phyloP scores from a whole-genome alignment of 1,284 basidiomycete genomes.

The Rhizoctonia solani region DNA sequence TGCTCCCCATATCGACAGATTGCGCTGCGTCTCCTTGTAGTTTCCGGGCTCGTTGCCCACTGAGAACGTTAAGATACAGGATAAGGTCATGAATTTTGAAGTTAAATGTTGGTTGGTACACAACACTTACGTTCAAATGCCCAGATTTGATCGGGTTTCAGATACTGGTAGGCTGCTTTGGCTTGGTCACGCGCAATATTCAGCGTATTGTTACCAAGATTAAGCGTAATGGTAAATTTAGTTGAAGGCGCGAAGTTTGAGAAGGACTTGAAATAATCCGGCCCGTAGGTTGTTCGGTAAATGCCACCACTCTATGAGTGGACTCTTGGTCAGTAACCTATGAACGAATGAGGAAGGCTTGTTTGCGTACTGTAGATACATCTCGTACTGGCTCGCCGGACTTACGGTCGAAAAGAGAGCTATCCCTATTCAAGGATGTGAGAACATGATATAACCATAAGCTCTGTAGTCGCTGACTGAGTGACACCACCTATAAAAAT shows the following conservation, averaged over 20 bases:
- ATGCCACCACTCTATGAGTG: constrained; percentile 34
- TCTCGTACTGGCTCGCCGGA: not conserved
- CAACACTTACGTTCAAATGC: constrained; percentile 33
- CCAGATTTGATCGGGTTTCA: constrained; percentile 15
- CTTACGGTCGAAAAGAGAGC: constrained; percentile 7
- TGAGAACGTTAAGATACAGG: not conserved
- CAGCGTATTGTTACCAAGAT: constrained; percentile 37
- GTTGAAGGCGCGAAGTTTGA: constrained; percentile 33
- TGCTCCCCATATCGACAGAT: constrained; percentile 34
- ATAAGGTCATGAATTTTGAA: not conserved
- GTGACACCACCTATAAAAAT: constrained; percentile 10
- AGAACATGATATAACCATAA: not conserved
- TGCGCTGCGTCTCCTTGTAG: constrained; percentile 33
- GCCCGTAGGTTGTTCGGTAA: constrained; percentile 37
- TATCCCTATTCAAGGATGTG: not conserved
- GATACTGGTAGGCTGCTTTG: constrained; percentile 19
- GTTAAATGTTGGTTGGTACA: not conserved
- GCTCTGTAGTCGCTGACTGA: constrained; percentile 3
- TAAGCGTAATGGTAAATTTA: constrained; percentile 34
- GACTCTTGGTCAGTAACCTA: not conserved
- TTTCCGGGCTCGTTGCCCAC: constrained; percentile 39
- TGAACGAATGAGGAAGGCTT: not conserved
- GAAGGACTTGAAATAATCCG: constrained; percentile 35
- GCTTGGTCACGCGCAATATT: constrained; percentile 35
- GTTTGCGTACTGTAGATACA: not conserved